Evolutionary conservation across 345 rosid species (phyloP).

Genomic region (Pseudoturritis turrita): DNA sequence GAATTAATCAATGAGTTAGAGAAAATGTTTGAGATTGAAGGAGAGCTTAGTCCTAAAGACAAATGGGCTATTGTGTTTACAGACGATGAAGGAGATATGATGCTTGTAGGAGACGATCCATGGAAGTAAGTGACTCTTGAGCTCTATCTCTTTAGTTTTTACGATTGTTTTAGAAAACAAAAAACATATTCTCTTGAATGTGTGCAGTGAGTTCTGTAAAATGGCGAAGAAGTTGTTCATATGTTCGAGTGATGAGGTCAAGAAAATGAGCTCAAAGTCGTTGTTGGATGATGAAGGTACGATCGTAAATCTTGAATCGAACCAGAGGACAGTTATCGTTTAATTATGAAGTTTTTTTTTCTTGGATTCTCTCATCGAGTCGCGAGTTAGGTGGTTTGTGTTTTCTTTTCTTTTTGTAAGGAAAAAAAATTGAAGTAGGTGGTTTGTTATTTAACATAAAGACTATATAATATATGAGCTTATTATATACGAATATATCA

Average conservation of each 20-base stretch:
- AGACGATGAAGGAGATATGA: constrained; percentile 75
- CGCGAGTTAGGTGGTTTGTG: constrained; percentile 2
- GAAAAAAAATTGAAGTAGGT: neutral
- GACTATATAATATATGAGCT: neutral
- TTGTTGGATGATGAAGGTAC: constrained; percentile 37
- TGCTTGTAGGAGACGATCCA: constrained; percentile 76
- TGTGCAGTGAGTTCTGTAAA: constrained; percentile 70
- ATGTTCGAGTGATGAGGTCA: constrained; percentile 51
- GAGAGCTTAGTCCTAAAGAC: constrained; percentile 41
- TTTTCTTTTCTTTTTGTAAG: neutral
- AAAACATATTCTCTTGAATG: neutral
- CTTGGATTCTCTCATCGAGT: neutral
- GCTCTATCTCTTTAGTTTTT: neutral
- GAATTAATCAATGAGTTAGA: constrained; percentile 54
- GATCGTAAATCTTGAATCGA: constrained; percentile 32
- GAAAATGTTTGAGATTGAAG: constrained; percentile 68
- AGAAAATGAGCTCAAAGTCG: constrained; percentile 44
- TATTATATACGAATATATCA: neutral
- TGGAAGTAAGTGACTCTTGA: constrained; percentile 51
- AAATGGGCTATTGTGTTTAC: constrained; percentile 67
- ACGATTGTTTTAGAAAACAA: neutral
- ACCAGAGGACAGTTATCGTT: constrained; percentile 32
- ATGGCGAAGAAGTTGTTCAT: constrained; percentile 67
- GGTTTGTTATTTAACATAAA: constrained; percentile 1
- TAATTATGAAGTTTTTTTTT: neutral